Evolutionary conservation across 352 stramenopile species (phyloP).

Genomic region (Phytopythium vexans): DNA sequence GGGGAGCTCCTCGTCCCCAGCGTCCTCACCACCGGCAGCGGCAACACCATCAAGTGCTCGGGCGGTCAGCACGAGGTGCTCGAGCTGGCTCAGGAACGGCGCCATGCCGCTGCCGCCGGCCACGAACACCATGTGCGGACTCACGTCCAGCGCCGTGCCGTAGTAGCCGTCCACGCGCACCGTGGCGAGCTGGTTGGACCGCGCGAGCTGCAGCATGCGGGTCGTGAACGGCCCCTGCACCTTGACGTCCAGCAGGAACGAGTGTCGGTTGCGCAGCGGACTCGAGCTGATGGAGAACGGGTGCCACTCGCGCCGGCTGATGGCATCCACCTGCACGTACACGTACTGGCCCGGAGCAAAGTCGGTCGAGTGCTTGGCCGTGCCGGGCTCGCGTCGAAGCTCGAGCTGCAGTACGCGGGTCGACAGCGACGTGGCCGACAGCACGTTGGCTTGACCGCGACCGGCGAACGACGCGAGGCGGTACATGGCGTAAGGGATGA

Average conservation of each 20-base stretch:
- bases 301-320: constrained; percentile 63
- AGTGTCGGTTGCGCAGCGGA: constrained; percentile 33
- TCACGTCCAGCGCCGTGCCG: constrained; percentile 41
- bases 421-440: constrained; percentile 33
- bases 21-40: constrained; percentile 3
- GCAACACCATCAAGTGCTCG: constrained; percentile 7
- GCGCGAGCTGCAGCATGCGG: constrained; percentile 41
- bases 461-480: constrained; percentile 43
- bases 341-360: constrained; percentile 55
- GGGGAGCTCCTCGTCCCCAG: constrained; percentile 22
- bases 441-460: constrained; percentile 35
- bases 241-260: constrained; percentile 56
- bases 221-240: constrained; percentile 62
- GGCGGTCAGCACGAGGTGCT: constrained; percentile 45
- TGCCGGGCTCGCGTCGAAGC: constrained; percentile 24
- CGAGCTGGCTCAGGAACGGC: constrained; percentile 60
- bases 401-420: constrained; percentile 59
- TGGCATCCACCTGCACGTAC: constrained; percentile 59
- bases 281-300: constrained; percentile 73
- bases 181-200: constrained; percentile 29
- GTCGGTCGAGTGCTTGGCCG: neutral
- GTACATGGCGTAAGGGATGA: constrained; percentile 64
- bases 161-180: constrained; percentile 77
- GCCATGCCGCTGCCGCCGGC: constrained; percentile 72
- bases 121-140: constrained; percentile 63